phyloP scores from a whole-genome alignment of 1,284 basidiomycete genomes.

The Sutorius eximius region DNA sequence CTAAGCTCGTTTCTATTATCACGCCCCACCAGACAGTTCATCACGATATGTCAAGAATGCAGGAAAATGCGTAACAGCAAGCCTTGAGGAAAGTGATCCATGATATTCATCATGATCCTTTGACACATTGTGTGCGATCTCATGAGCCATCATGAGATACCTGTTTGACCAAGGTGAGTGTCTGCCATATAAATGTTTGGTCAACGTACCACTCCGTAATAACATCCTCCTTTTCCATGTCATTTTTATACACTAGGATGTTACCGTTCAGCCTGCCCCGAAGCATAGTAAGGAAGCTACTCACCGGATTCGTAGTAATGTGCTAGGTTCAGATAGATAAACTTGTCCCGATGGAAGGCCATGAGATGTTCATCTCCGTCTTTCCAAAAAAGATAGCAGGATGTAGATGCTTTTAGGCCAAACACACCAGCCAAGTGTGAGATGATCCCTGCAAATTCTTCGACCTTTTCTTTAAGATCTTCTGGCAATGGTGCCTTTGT shows the following conservation, averaged over 20 bases:
- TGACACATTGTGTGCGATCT: constrained; percentile 20
- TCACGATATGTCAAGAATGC: too few species aligned
- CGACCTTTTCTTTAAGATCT: neutral
- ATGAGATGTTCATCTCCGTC: constrained; percentile 22
- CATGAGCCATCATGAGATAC: constrained; percentile 14
- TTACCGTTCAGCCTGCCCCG: neutral
- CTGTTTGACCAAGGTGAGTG: constrained; percentile 2
- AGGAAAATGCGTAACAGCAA: constrained; percentile 7
- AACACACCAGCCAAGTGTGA: constrained; percentile 10
- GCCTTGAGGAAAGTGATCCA: constrained; percentile 15
- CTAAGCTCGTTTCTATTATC: too few species aligned
- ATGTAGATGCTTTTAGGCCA: neutral
- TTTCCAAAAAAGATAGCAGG: constrained; percentile 27
- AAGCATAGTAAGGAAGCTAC: neutral
- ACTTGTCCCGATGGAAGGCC: constrained; percentile 27
- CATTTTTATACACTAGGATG: neutral
- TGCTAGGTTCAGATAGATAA: constrained; percentile 26
- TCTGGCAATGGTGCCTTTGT: neutral
- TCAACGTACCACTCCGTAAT: constrained; percentile 12
- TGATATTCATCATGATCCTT: constrained; percentile 23
- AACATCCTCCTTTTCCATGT: neutral
- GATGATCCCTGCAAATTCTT: constrained; percentile 7
- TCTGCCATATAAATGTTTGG: neutral
- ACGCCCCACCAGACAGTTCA: too few species aligned
- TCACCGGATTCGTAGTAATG: constrained; percentile 15